Conservation (phyloP, 2,329 filamentous ascomycete genomes). For the Alternaria viburni region DNA sequence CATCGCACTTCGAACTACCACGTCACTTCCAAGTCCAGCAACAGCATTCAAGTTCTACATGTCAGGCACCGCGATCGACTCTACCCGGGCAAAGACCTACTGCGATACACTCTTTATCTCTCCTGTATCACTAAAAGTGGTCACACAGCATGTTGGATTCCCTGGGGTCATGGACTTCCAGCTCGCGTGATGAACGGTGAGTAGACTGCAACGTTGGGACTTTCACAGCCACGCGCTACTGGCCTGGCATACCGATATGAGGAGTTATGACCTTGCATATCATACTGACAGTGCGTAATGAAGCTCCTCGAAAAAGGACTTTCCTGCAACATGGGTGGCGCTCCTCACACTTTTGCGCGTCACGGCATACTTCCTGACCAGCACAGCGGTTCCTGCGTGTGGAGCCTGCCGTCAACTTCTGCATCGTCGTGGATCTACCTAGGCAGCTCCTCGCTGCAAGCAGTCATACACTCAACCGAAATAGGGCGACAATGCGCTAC, state of each 20-base stretch:
- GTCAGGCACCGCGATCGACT: background rate
- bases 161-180: background rate
- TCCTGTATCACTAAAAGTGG: too few relatives aligned
- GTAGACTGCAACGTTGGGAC: rapidly evolving
- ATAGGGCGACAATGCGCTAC: background rate
- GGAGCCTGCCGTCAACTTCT: background rate
- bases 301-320: background rate
- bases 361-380: background rate
- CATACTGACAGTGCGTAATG: background rate
- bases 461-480: rapidly evolving
- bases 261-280: background rate
- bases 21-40: background rate
- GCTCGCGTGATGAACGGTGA: background rate
- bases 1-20: background rate
- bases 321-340: too few relatives aligned
- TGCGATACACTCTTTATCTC: too few relatives aligned
- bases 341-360: too few relatives aligned
- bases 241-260: background rate
- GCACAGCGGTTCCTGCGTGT: background rate
- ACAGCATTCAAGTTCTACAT: background rate
- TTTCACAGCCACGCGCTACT: background rate
- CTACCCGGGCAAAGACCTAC: background rate
- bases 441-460: rapidly evolving
- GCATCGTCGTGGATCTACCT: background rate
- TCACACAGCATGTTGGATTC: too few relatives aligned